Conservation (phyloP, 2,329 filamentous ascomycete genomes). For the Corinectria fuckeliana region DNA sequence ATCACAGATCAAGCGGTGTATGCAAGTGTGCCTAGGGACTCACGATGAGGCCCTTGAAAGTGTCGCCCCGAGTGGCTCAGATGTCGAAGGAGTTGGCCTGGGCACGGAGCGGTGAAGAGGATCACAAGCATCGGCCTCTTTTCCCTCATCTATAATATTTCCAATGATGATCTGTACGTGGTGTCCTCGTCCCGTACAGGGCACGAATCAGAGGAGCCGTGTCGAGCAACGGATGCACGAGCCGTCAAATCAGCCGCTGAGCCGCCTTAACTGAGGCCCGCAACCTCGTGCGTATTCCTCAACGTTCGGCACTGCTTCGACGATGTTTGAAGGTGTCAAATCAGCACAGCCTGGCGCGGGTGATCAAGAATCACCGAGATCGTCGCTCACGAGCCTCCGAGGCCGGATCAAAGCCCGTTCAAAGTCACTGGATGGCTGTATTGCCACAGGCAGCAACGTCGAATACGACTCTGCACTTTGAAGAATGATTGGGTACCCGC, state of each 20-base stretch:
- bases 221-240: neutral
- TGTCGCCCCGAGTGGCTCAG: neutral
- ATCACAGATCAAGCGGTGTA: neutral
- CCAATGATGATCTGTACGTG: neutral
- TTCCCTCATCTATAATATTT: neutral
- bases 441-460: neutral
- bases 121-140: neutral
- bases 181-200: neutral
- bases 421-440: neutral
- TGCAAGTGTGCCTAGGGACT: neutral
- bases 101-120: neutral
- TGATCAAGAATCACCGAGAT: neutral
- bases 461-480: neutral
- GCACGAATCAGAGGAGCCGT: neutral
- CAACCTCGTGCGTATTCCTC: neutral
- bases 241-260: neutral
- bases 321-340: too few species aligned
- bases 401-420: neutral
- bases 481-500: neutral
- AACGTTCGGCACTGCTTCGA: neutral
- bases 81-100: too few species aligned
- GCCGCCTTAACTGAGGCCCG: neutral
- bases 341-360: neutral
- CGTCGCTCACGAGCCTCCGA: neutral
- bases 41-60: neutral